Conservation (phyloP, 2,329 filamentous ascomycete genomes). For the Colletotrichum sp. region DNA sequence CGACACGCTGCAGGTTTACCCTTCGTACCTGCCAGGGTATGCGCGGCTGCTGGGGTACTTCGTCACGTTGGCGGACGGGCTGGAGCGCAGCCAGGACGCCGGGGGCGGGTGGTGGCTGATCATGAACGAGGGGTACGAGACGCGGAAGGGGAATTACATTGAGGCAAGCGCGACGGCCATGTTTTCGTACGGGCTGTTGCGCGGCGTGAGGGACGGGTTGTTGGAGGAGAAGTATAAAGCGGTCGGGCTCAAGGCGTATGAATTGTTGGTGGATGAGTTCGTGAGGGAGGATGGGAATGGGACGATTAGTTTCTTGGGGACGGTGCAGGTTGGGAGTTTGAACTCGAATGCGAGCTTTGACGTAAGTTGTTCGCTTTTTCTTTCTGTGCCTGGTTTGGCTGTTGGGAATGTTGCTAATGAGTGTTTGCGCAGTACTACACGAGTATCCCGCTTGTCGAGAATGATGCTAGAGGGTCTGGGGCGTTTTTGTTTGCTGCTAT, state of each 20-base stretch:
- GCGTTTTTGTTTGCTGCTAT: slow-evolving; percentile 12
- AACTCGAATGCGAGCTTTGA: slow-evolving; percentile 53
- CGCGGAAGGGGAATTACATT: slow-evolving; percentile 60
- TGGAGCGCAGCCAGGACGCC: slow-evolving; percentile 45
- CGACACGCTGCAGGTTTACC: slow-evolving; percentile 52
- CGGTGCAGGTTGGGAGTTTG: slow-evolving; percentile 56
- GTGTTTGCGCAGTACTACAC: background rate
- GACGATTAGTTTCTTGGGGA: slow-evolving; percentile 54
- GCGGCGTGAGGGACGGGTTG: slow-evolving; percentile 38
- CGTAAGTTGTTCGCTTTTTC: slow-evolving; percentile 32
- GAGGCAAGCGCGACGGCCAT: slow-evolving; percentile 64
- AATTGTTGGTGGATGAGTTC: slow-evolving; percentile 45
- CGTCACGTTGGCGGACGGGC: slow-evolving; percentile 41
- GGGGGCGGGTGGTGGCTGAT: slow-evolving; percentile 63
- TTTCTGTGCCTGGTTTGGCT: background rate
- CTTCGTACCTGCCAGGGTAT: slow-evolving; percentile 37
- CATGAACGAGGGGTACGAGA: slow-evolving; percentile 54
- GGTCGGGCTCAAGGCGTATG: slow-evolving; percentile 36
- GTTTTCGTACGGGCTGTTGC: slow-evolving; percentile 57
- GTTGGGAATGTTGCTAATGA: background rate
- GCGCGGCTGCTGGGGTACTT: slow-evolving; percentile 42
- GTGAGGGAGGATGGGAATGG: slow-evolving; percentile 51
- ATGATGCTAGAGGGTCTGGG: background rate
- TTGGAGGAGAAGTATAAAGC: slow-evolving; percentile 40
- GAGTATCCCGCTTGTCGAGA: slow-evolving; percentile 7